Percentiles rank a stretch among this genome's conserved stretches.
Conservation (phyloP, 352 stramenopile genomes). For the Phytophthora sojae region DNA sequence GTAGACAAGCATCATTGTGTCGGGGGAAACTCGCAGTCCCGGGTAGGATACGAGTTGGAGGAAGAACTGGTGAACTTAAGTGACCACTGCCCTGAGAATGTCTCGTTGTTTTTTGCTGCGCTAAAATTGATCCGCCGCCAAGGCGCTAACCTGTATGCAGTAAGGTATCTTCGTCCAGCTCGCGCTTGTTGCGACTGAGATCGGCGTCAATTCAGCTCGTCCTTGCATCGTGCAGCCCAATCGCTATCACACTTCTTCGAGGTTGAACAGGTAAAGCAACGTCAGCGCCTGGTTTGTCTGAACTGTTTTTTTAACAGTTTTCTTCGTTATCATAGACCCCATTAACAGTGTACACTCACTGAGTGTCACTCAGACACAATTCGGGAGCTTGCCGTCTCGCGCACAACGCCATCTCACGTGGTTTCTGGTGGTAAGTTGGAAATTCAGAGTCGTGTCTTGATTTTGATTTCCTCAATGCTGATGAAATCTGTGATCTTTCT, state of each 20-base stretch:
- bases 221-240: too few species aligned
- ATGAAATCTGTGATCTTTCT: neutral
- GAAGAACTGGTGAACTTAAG: neutral
- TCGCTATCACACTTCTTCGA: too few species aligned
- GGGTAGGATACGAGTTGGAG: neutral
- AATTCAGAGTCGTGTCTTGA: neutral
- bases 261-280: too few species aligned
- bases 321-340: slow-evolving; percentile 34
- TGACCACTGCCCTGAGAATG: neutral
- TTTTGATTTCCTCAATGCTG: neutral
- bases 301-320: too few species aligned
- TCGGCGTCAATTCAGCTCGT: too few species aligned
- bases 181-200: too few species aligned
- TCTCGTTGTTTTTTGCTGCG: slow-evolving; percentile 36
- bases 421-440: slow-evolving; percentile 50
- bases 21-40: too few species aligned
- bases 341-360: slow-evolving; percentile 62
- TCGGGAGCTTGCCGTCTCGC: slow-evolving; percentile 68
- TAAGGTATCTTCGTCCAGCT: too few species aligned
- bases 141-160: too few species aligned
- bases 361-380: slow-evolving; percentile 84
- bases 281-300: too few species aligned
- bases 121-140: too few species aligned
- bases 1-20: neutral
- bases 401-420: slow-evolving; percentile 30